phyloP scores from a whole-genome alignment of 495 filamentous ascomycete species.

The Pseudevernia furfuracea region DNA sequence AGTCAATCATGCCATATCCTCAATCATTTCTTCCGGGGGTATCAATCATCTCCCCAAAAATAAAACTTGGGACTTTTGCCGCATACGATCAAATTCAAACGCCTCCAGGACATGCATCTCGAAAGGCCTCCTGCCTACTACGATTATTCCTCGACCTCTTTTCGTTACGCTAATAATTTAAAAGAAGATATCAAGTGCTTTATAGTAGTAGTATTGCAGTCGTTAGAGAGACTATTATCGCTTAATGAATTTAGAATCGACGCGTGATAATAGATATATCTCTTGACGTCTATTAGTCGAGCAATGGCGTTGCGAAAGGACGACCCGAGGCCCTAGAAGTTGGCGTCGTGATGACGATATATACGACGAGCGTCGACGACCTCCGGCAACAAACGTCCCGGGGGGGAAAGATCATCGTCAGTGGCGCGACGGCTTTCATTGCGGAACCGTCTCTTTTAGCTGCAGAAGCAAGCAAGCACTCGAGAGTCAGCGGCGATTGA shows the following conservation, averaged over 20 bases:
- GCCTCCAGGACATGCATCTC: not conserved
- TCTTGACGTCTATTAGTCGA: not conserved
- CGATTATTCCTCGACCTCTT: not conserved
- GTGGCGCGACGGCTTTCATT: slow-evolving; percentile 36
- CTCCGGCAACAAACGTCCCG: slow-evolving; percentile 32
- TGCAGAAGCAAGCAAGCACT: not conserved
- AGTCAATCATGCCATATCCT: too few species aligned
- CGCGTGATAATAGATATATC: not conserved
- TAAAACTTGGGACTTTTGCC: not conserved
- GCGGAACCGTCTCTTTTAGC: slow-evolving; percentile 31
- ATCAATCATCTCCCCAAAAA: not conserved
- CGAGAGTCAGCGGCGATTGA: slow-evolving; percentile 5
- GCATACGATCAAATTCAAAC: not conserved
- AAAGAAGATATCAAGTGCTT: not conserved
- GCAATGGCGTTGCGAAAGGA: not conserved
- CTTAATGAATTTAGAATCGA: not conserved
- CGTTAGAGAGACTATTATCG: not conserved
- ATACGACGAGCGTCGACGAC: not conserved
- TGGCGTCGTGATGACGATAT: not conserved
- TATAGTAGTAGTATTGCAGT: not conserved
- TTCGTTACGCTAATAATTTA: not conserved
- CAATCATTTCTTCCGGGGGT: not conserved
- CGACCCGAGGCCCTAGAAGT: not conserved
- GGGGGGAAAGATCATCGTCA: slow-evolving; percentile 39
- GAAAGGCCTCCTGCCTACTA: not conserved